A percentile compares a stretch with the other conserved stretches of the same genome.
These are phyloP conservation scores for Linaria vulgaris DNA, from an alignment of 257 asterid genomes.

Conservation along the genomic window DNA sequence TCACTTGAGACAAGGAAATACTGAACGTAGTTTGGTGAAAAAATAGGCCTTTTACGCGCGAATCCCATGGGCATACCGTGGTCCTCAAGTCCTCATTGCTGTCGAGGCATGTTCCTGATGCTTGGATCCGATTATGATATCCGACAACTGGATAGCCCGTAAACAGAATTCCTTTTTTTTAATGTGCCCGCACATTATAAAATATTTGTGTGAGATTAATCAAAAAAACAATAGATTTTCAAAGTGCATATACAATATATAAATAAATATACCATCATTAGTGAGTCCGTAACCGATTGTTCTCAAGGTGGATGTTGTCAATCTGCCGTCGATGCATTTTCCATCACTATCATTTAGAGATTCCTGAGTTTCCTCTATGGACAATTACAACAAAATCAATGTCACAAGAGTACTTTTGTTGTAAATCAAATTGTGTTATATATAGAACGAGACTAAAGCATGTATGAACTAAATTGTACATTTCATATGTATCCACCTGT, in stretches of 20 bases:
- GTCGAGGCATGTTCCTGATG: constrained; percentile 63
- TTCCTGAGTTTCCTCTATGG: constrained; percentile 58
- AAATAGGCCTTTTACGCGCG: constrained; percentile 50
- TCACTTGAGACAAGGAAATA: constrained; percentile 40
- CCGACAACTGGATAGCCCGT: constrained; percentile 56
- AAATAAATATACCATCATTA: constrained; percentile 35
- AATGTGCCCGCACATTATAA: neutral
- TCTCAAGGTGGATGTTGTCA: constrained; percentile 31
- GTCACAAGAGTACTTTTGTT: no score
- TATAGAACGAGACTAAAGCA: no score
- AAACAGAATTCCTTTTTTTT: constrained; percentile 33
- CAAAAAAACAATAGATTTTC: neutral
- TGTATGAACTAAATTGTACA: no score
- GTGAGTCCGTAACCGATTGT: constrained; percentile 41
- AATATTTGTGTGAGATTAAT: no score
- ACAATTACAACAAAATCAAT: no score
- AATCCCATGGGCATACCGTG: constrained; percentile 64
- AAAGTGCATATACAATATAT: no score
- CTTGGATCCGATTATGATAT: constrained; percentile 50
- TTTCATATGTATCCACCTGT: no score
- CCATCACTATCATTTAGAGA: constrained; percentile 42
- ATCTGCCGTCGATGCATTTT: constrained; percentile 43
- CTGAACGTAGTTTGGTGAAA: constrained; percentile 63
- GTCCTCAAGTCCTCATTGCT: constrained; percentile 33
- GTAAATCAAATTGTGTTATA: no score